Percentiles rank a stretch among this genome's conserved stretches.
Evolutionary conservation across 352 stramenopile genomes (phyloP).

Genomic region (Pythium rhizo-oryzae): DNA sequence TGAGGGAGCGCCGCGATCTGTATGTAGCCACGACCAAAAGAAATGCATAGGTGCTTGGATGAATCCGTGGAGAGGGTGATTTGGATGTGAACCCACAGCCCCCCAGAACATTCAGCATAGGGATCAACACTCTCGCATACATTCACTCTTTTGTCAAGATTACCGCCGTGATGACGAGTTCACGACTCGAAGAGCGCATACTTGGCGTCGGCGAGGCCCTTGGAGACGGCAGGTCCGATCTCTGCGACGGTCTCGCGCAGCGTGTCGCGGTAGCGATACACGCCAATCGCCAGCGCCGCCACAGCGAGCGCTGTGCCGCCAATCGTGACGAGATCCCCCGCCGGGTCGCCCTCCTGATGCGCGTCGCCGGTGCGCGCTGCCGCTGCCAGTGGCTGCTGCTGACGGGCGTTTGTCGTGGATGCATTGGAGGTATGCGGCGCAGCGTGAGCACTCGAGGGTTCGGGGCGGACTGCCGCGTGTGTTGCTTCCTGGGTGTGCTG

Average conservation of each 20-base stretch:
- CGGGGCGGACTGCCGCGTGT: background rate
- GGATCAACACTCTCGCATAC: background rate
- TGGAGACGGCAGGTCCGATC: slow-evolving; percentile 54
- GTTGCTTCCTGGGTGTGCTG: background rate
- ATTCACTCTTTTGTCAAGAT: slow-evolving; percentile 5
- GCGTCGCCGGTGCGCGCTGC: background rate
- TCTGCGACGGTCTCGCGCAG: slow-evolving; percentile 47
- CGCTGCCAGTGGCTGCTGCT: background rate
- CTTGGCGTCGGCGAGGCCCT: slow-evolving; percentile 62
- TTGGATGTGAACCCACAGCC: background rate
- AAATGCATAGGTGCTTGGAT: background rate
- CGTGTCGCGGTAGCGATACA: slow-evolving; percentile 51
- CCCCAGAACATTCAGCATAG: background rate
- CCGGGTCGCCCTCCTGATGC: background rate
- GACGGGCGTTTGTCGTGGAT: background rate
- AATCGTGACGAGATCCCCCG: slow-evolving; percentile 26
- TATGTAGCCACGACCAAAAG: background rate
- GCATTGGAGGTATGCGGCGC: background rate
- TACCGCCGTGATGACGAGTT: background rate
- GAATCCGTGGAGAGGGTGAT: too few species aligned
- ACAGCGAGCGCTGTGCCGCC: slow-evolving; percentile 53
- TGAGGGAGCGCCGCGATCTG: too few species aligned
- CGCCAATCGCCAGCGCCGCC: slow-evolving; percentile 45
- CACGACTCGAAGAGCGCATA: slow-evolving; percentile 66
- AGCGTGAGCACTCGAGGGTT: background rate